Conservation (phyloP, 768 basidiomycete genomes). For the Russula vinacea region DNA sequence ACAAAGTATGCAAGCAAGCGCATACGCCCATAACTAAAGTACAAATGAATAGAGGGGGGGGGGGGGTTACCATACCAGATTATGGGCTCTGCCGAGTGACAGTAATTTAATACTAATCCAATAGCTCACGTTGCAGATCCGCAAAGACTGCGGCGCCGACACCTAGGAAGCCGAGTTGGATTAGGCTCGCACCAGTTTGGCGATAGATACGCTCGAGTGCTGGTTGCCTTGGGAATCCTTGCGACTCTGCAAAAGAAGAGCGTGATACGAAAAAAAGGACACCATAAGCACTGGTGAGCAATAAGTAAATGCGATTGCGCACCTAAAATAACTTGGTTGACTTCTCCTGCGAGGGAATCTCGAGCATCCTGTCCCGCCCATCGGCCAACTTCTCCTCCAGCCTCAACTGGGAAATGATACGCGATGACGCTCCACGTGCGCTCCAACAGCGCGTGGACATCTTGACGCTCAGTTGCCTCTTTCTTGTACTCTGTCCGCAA, state of each 20-base stretch:
- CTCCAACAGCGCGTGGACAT: slow-evolving; percentile 64
- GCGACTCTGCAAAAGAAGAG: slow-evolving; percentile 54
- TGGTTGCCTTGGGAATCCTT: slow-evolving; percentile 67
- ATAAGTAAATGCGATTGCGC: slow-evolving; percentile 32
- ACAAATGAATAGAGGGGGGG: slow-evolving; percentile 22
- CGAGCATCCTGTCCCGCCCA: slow-evolving; percentile 68
- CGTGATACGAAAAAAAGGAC: not conserved
- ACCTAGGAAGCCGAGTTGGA: slow-evolving; percentile 69
- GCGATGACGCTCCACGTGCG: slow-evolving; percentile 78
- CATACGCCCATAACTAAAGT: slow-evolving; percentile 15
- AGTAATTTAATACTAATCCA: slow-evolving; percentile 40
- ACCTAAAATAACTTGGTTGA: slow-evolving; percentile 84
- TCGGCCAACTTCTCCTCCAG: slow-evolving; percentile 60
- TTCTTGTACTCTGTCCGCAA: slow-evolving; percentile 66
- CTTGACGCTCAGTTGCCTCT: slow-evolving; percentile 50
- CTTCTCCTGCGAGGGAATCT: slow-evolving; percentile 63
- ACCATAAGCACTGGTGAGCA: not conserved
- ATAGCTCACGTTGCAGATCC: slow-evolving; percentile 71
- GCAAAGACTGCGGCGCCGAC: slow-evolving; percentile 78
- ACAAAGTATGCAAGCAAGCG: slow-evolving; percentile 4
- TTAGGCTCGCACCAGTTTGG: slow-evolving; percentile 63
- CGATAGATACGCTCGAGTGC: slow-evolving; percentile 75
- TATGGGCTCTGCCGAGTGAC: not conserved
- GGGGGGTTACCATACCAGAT: slow-evolving; percentile 23
- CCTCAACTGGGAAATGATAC: slow-evolving; percentile 69